A percentile compares a stretch with the other conserved stretches of the same genome.
phyloP scores from a whole-genome alignment of 164 flowering plant genomes.

The Macadamia integrifolia region DNA sequence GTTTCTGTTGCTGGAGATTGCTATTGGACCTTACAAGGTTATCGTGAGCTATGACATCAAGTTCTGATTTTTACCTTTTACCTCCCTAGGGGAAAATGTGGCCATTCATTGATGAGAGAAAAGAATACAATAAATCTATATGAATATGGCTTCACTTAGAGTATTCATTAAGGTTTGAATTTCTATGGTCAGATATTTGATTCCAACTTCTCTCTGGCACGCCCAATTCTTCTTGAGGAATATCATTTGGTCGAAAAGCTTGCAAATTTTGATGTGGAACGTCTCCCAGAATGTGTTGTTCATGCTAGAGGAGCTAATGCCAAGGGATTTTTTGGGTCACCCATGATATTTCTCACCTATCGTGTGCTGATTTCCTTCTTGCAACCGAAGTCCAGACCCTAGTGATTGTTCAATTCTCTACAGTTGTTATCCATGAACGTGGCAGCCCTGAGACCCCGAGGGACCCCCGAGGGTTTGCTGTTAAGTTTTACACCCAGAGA shows the following conservation, averaged over 20 bases:
- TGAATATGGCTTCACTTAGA: neutral
- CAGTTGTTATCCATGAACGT: constrained; percentile 72
- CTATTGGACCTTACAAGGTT: no score
- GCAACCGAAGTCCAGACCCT: constrained; percentile 91
- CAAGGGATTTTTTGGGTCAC: constrained; percentile 88
- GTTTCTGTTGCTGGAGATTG: no score
- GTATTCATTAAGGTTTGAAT: neutral
- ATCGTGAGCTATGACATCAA: no score
- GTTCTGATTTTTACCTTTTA: no score
- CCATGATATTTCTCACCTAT: constrained; percentile 70
- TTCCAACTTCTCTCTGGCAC: constrained; percentile 30
- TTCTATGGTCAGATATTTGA: neutral
- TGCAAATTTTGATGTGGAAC: constrained; percentile 69
- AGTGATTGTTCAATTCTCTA: constrained; percentile 71
- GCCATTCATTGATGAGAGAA: no score
- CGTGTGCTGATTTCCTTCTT: constrained; percentile 83
- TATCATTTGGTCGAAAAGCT: constrained; percentile 79
- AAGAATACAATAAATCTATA: no score
- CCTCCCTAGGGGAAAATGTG: no score
- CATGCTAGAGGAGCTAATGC: constrained; percentile 96
- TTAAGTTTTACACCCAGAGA: constrained; percentile 86
- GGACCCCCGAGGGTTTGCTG: constrained; percentile 75
- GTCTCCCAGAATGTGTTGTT: constrained; percentile 91
- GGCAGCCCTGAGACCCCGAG: constrained; percentile 89
- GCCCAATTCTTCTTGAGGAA: constrained; percentile 87